phyloP scores from a whole-genome alignment of 225 moss, liverwort and hornwort genomes.

The Takakia lepidozioides region DNA sequence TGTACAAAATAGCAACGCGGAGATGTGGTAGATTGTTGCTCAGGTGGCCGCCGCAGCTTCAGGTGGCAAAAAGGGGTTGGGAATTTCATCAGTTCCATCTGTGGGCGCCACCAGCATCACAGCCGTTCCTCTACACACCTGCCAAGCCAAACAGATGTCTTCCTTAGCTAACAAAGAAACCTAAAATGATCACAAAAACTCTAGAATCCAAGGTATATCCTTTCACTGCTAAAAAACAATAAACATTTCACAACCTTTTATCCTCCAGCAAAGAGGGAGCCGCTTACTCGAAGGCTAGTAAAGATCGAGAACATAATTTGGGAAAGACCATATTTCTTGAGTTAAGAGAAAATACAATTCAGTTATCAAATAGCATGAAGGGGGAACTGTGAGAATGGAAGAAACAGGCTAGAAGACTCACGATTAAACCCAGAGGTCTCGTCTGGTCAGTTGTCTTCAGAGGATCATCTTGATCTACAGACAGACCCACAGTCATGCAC shows the following conservation, averaged over 20 bases:
- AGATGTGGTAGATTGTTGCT: too few relatives aligned
- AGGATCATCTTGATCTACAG: conserved; percentile 88
- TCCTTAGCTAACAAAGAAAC: neutral
- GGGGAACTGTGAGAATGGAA: too few relatives aligned
- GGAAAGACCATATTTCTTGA: too few relatives aligned
- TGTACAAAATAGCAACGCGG: too few relatives aligned
- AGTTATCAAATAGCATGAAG: too few relatives aligned
- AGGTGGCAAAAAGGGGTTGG: conserved; percentile 72
- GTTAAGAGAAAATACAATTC: too few relatives aligned
- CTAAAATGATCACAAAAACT: too few relatives aligned
- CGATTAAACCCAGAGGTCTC: conserved; percentile 84
- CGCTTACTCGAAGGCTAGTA: too few relatives aligned
- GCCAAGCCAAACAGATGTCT: conserved; percentile 7
- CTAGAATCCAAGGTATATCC: too few relatives aligned
- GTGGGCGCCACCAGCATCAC: conserved; percentile 97
- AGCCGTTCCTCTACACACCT: conserved; percentile 98
- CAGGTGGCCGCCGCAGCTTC: conserved; percentile 42
- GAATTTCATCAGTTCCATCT: conserved; percentile 92
- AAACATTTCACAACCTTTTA: neutral
- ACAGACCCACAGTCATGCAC: conserved; percentile 13
- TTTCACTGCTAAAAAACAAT: neutral
- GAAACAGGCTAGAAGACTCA: too few relatives aligned
- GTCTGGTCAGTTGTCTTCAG: conserved; percentile 85
- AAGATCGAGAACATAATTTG: too few relatives aligned
- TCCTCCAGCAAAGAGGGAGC: neutral